phyloP scores from a whole-genome alignment of 2,329 filamentous ascomycete species.

The Ciborinia camelliae region DNA sequence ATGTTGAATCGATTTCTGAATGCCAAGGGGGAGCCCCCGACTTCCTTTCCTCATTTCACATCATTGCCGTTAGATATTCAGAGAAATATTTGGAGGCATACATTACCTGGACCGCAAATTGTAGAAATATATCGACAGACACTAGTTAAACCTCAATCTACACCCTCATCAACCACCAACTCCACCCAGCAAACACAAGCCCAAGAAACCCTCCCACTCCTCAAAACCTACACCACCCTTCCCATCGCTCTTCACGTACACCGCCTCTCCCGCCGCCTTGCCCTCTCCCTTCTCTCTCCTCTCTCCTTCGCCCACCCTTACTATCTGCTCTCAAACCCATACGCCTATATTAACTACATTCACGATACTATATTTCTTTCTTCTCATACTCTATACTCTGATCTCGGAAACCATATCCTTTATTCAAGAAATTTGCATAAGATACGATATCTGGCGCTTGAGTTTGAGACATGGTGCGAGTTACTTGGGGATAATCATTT shows the following conservation, averaged over 20 bases:
- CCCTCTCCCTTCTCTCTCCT: background rate
- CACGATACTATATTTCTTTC: slow-evolving; percentile 1
- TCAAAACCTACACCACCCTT: background rate
- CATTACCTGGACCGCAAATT: background rate
- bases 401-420: slow-evolving; percentile 2
- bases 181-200: background rate
- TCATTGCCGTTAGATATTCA: slow-evolving; percentile 6
- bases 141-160: background rate
- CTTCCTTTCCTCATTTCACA: slow-evolving; percentile 9
- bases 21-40: background rate
- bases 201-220: background rate
- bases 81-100: slow-evolving; percentile 2
- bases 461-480: background rate
- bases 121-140: background rate
- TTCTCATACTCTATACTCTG: background rate
- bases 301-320: slow-evolving; percentile 5
- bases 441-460: background rate
- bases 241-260: background rate
- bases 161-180: background rate
- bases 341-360: slow-evolving; percentile 8
- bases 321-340: slow-evolving; percentile 8
- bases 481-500: slow-evolving; percentile 14
- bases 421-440: background rate
- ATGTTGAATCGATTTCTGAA: background rate
- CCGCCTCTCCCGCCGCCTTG: slow-evolving; percentile 6